Percentiles rank a stretch among this genome's conserved stretches.
phyloP scores from a whole-genome alignment of 2,329 filamentous ascomycete genomes.

The Colletotrichum acutatum region DNA sequence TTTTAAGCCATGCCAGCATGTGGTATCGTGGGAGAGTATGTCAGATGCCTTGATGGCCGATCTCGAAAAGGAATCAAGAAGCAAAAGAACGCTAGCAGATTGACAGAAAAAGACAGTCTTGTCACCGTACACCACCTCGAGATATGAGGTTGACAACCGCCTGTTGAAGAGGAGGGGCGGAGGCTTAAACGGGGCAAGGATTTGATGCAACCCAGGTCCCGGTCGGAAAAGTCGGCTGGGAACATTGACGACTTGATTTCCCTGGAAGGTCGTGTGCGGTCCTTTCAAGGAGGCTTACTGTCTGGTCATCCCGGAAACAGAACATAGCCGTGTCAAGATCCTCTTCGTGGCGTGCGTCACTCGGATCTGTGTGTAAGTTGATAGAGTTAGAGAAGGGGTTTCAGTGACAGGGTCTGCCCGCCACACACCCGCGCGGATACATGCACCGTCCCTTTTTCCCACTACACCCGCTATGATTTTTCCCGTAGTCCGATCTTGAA shows the following conservation, averaged over 20 bases:
- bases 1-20: conserved; percentile 31
- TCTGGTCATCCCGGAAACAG: conserved; percentile 17
- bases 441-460: conserved; percentile 10
- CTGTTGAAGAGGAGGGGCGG: conserved; percentile 1
- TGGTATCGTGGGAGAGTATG: neutral
- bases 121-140: conserved; percentile 3
- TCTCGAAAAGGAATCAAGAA: neutral
- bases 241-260: conserved; percentile 19
- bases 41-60: neutral
- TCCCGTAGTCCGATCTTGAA: conserved; percentile 11
- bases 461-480: neutral
- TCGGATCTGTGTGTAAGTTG: conserved; percentile 36
- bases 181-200: conserved; percentile 21
- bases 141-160: conserved; percentile 1
- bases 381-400: conserved; percentile 35
- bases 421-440: conserved; percentile 6
- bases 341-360: conserved; percentile 25
- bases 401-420: conserved; percentile 33
- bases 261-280: neutral
- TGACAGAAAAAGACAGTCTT: neutral
- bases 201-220: conserved; percentile 4
- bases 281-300: neutral
- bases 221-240: conserved; percentile 18
- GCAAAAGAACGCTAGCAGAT: neutral
- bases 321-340: conserved; percentile 19